Evolutionary conservation across 2,329 filamentous ascomycete genomes (phyloP).

Genomic region (Colletotrichum sp.): DNA sequence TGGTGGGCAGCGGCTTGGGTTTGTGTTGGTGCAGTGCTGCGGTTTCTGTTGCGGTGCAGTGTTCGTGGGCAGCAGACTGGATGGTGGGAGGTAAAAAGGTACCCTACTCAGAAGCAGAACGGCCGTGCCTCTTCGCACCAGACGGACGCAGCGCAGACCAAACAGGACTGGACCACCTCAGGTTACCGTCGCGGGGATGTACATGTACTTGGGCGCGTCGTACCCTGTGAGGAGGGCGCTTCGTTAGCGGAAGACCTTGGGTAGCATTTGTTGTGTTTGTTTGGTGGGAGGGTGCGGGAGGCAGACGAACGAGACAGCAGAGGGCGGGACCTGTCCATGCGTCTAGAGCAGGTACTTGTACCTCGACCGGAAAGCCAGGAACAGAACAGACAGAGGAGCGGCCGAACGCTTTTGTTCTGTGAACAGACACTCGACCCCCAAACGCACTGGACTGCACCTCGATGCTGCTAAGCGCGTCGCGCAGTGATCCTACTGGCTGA

Average conservation of each 20-base stretch:
- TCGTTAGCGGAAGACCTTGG: neutral
- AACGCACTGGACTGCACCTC: slow-evolving; percentile 17
- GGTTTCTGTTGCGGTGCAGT: neutral
- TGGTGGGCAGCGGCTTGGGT: neutral
- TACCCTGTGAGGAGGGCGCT: neutral
- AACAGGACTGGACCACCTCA: slow-evolving; percentile 8
- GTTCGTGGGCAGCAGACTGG: neutral
- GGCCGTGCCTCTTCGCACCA: slow-evolving; percentile 3
- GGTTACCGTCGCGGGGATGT: neutral
- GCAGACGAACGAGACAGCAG: neutral
- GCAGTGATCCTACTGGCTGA: slow-evolving; percentile 37
- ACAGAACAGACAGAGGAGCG: neutral
- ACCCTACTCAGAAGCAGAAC: neutral
- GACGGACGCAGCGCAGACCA: neutral
- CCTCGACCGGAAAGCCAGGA: neutral
- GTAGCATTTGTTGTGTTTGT: neutral
- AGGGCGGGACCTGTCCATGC: neutral
- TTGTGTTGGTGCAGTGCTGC: neutral
- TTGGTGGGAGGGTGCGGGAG: neutral
- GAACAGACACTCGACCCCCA: slow-evolving; percentile 14
- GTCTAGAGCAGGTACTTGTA: neutral
- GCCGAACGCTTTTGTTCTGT: neutral
- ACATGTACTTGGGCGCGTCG: neutral
- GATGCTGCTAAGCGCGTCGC: slow-evolving; percentile 35
- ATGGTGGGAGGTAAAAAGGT: neutral